Percentiles rank a stretch among this genome's conserved stretches.
Conservation (phyloP, 352 stramenopile genomes). For the Pythium biforme region DNA sequence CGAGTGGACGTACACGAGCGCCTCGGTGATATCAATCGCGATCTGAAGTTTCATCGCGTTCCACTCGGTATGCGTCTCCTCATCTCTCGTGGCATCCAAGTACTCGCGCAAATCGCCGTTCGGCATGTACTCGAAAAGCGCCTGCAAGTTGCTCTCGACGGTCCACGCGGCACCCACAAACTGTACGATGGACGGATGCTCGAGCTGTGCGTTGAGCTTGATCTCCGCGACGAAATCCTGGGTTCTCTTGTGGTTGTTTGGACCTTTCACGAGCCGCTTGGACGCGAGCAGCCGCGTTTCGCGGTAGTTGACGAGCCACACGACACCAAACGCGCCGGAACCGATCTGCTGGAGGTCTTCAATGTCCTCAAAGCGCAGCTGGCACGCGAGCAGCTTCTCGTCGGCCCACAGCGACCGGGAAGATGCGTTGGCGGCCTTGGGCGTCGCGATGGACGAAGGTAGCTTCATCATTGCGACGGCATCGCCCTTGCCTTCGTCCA, state of each 20-base stretch:
- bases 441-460: background rate
- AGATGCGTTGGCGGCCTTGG: background rate
- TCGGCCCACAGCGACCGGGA: conserved; percentile 15
- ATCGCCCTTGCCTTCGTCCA: background rate
- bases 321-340: conserved; percentile 38
- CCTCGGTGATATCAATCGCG: conserved; percentile 50
- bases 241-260: conserved; percentile 36
- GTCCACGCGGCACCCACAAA: conserved; percentile 69
- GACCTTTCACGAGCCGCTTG: conserved; percentile 48
- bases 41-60: conserved; percentile 32
- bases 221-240: conserved; percentile 68
- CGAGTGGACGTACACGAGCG: conserved; percentile 60
- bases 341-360: conserved; percentile 27
- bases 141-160: conserved; percentile 49
- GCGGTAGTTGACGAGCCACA: conserved; percentile 50
- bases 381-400: conserved; percentile 16
- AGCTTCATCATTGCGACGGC: background rate
- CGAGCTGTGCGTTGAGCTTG: conserved; percentile 54
- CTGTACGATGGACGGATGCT: conserved; percentile 63
- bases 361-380: background rate
- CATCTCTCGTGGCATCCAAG: conserved; percentile 28
- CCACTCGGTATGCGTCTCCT: conserved; percentile 18
- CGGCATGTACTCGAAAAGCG: conserved; percentile 67
- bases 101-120: conserved; percentile 54
- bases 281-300: conserved; percentile 38